Evolutionary conservation across 192 early-diverging fungal genomes (phyloP), one percentile per base, ranked within the genome.

Genomic region (Entomortierella beljakovae): DNA sequence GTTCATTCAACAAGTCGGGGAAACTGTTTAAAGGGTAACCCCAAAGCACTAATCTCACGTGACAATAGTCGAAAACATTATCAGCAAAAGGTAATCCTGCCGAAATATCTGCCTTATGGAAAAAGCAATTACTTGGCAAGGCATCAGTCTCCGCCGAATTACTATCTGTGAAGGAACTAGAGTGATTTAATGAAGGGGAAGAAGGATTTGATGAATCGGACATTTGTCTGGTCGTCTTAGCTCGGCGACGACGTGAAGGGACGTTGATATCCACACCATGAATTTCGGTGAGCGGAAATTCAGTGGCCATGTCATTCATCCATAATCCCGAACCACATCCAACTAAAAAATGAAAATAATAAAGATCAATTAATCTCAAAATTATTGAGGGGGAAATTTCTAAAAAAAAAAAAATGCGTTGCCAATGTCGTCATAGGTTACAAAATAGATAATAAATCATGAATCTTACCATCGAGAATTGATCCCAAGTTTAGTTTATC

Each of bases 41-140:
- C 75, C 75, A 79, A 15, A 79, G 62, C 2, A 79, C 75, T 18
- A 79, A 16, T 3, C 62, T 46, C 22, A 79, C 57, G 54, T 70
- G 75, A 61, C 86, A 70, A 51, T 80, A 85, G 54, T 88, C 87
- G 68, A 88, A 88, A 15, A 68, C 51, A 35, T 83, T 80, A 25
- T 83, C 72, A n/a, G 68, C 28, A 32, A 86, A 86, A 1, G 75
- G 79, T 10, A 88, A 53, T 0, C 80, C 75, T 18, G 62, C 59
- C 2, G 72, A 66, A 25, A 82, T 67, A 66, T 88, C 83, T 13
- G 55, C 53, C 46, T 74, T 64, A 20, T 79, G 71, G 57, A 83
- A 83, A 69, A 81, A 83, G 55, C 76, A 84, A 37, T 86, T 86
- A 61, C 51, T 80, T 1, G 82, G 85, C 56, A 79, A 26, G 33